Evolutionary conservation across 2,329 filamentous ascomycete genomes (phyloP).

Genomic region (Eutypa lata): DNA sequence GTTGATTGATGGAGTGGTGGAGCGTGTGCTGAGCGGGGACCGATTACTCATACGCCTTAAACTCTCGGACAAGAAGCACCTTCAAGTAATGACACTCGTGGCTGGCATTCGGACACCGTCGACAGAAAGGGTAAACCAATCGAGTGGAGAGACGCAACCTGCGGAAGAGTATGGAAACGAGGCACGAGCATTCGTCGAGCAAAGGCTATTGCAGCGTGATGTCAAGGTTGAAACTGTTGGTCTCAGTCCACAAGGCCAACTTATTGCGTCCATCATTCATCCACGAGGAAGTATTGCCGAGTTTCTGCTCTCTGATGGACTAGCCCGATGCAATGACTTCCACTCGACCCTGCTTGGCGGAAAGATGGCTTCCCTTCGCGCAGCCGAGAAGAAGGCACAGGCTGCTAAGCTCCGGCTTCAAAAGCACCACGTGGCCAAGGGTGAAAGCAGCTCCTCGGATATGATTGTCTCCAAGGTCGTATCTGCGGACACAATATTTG

Average conservation of each 20-base stretch:
- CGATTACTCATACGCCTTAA: slow-evolving; percentile 81
- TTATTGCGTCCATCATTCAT: slow-evolving; percentile 86
- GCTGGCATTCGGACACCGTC: slow-evolving; percentile 86
- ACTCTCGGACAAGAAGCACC: slow-evolving; percentile 76
- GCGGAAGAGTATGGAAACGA: slow-evolving; percentile 90
- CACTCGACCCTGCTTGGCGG: slow-evolving; percentile 88
- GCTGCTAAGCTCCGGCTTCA: slow-evolving; percentile 74
- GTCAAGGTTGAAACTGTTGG: slow-evolving; percentile 82
- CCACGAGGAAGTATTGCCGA: slow-evolving; percentile 90
- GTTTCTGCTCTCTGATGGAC: slow-evolving; percentile 82
- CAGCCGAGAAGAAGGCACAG: slow-evolving; percentile 84
- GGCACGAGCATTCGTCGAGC: slow-evolving; percentile 82
- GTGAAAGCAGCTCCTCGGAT: slow-evolving; percentile 64
- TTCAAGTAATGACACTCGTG: slow-evolving; percentile 83
- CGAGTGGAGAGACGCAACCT: slow-evolving; percentile 75
- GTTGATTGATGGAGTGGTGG: slow-evolving; percentile 79
- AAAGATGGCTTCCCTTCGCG: slow-evolving; percentile 81
- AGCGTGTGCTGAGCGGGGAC: slow-evolving; percentile 89
- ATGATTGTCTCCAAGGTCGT: slow-evolving; percentile 82
- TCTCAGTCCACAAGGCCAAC: slow-evolving; percentile 82
- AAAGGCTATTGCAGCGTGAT: slow-evolving; percentile 79
- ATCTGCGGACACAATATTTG: slow-evolving; percentile 82
- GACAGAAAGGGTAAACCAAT: slow-evolving; percentile 79
- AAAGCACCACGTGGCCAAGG: slow-evolving; percentile 74
- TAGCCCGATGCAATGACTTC: slow-evolving; percentile 91